phyloP scores from a whole-genome alignment of 768 basidiomycete species.

The Tulasnella sp. region DNA sequence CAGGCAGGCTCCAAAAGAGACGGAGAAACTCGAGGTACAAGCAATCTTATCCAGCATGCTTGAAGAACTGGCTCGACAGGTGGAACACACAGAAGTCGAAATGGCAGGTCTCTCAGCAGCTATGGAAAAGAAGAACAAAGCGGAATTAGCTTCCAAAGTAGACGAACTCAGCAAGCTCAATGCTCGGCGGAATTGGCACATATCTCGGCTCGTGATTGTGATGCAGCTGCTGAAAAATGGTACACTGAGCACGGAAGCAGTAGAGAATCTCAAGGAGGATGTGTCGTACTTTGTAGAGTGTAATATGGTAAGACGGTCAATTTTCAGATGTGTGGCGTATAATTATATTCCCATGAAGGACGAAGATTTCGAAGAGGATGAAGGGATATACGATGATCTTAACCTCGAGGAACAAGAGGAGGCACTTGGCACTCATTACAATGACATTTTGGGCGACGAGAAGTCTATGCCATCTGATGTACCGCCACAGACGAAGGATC shows the following conservation, averaged over 20 bases:
- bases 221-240: slow-evolving; percentile 89
- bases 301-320: slow-evolving; percentile 61
- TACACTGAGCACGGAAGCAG: slow-evolving; percentile 66
- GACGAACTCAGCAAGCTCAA: slow-evolving; percentile 81
- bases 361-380: slow-evolving; percentile 93
- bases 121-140: slow-evolving; percentile 68
- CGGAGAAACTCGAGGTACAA: slow-evolving; percentile 79
- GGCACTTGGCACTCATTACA: slow-evolving; percentile 57
- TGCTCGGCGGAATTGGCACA: slow-evolving; percentile 92
- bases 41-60: slow-evolving; percentile 79
- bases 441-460: slow-evolving; percentile 52
- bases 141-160: slow-evolving; percentile 48
- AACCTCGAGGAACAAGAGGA: slow-evolving; percentile 95
- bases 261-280: slow-evolving; percentile 76
- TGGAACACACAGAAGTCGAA: slow-evolving; percentile 90
- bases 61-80: slow-evolving; percentile 83
- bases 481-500: slow-evolving; percentile 55
- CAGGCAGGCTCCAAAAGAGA: slow-evolving; percentile 90
- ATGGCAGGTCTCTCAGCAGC: slow-evolving; percentile 68
- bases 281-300: slow-evolving; percentile 92
- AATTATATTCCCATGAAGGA: slow-evolving; percentile 40
- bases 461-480: slow-evolving; percentile 48
- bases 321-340: slow-evolving; percentile 12
- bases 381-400: slow-evolving; percentile 95
- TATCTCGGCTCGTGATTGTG: slow-evolving; percentile 81